Evolutionary conservation across 2,329 filamentous ascomycete genomes (phyloP).

Genomic region (Nemania diffusa): DNA sequence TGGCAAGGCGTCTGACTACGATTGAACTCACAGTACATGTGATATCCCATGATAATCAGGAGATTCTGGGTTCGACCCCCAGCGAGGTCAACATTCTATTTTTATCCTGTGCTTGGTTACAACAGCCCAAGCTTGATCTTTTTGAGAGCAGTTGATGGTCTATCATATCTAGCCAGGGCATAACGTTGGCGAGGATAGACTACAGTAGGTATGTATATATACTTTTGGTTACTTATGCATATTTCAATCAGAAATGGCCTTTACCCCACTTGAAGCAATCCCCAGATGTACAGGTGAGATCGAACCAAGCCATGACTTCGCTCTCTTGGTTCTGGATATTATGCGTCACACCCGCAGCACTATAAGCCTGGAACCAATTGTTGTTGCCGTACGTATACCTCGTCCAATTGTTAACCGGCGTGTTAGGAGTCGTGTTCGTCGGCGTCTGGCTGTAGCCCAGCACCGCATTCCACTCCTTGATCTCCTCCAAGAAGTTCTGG

Average conservation of each 20-base stretch:
- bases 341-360: conserved; percentile 53
- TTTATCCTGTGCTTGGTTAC: neutral
- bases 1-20: conserved; percentile 60
- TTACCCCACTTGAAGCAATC: conserved; percentile 54
- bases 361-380: conserved; percentile 55
- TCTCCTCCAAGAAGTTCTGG: conserved; percentile 63
- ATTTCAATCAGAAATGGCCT: conserved; percentile 35
- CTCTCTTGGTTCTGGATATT: conserved; percentile 54
- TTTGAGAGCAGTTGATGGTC: too few species aligned
- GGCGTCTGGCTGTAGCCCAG: conserved; percentile 49
- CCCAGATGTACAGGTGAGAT: conserved; percentile 48
- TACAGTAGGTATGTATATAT: too few species aligned
- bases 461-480: conserved; percentile 63
- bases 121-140: neutral
- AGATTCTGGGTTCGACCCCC: conserved; percentile 40
- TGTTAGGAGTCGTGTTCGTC: conserved; percentile 45
- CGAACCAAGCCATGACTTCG: conserved; percentile 52
- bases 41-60: conserved; percentile 23
- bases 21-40: conserved; percentile 28
- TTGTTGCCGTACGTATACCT: conserved; percentile 51
- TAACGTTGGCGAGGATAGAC: too few species aligned
- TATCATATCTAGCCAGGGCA: too few species aligned
- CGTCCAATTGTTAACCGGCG: conserved; percentile 52
- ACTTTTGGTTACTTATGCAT: neutral
- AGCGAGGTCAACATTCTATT: conserved; percentile 33